Percentiles rank a stretch among this genome's conserved stretches.
Evolutionary conservation across 768 basidiomycete genomes (phyloP).

Genomic region (Multifurca ochricompacta): DNA sequence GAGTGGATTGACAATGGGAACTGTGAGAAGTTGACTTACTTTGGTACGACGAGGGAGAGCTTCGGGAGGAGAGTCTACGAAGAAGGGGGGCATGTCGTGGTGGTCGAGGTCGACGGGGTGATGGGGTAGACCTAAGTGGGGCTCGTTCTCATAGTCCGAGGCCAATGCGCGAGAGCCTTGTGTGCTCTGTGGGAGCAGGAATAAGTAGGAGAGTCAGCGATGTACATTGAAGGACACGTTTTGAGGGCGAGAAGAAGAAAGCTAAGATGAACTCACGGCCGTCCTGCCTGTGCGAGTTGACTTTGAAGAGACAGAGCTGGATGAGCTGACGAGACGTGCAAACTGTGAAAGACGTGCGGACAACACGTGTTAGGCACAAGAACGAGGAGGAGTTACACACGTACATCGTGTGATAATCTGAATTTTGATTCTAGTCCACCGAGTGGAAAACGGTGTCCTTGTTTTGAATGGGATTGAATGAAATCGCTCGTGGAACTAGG

Average conservation of each 20-base stretch:
- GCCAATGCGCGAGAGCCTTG: slow-evolving; percentile 20
- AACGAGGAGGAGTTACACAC: slow-evolving; percentile 23
- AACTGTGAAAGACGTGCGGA: slow-evolving; percentile 21
- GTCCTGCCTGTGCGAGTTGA: slow-evolving; percentile 17
- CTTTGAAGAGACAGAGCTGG: slow-evolving; percentile 19
- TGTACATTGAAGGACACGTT: slow-evolving; percentile 3
- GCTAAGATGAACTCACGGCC: slow-evolving; percentile 11
- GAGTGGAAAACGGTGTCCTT: slow-evolving; percentile 24
- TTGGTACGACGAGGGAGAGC: slow-evolving; percentile 14
- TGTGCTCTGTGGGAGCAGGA: slow-evolving; percentile 19
- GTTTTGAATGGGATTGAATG: slow-evolving; percentile 17
- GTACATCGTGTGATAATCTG: slow-evolving; percentile 31
- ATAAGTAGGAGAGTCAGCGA: slow-evolving; percentile 3
- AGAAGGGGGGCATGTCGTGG: slow-evolving; percentile 18
- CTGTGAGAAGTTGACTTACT: slow-evolving; percentile 1
- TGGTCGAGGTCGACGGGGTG: slow-evolving; percentile 18
- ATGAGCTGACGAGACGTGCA: slow-evolving; percentile 20
- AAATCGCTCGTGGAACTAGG: slow-evolving; percentile 4
- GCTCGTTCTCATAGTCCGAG: slow-evolving; percentile 22
- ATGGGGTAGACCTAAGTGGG: slow-evolving; percentile 7
- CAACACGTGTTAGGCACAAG: slow-evolving; percentile 33
- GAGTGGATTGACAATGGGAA: not conserved
- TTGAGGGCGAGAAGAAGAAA: slow-evolving; percentile 2
- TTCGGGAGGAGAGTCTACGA: slow-evolving; percentile 7
- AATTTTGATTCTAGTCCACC: slow-evolving; percentile 30